Evolutionary conservation across 352 stramenopile genomes (phyloP), one percentile per base, ranked within the genome.

Genomic region (Thraustochytrium sp.): DNA sequence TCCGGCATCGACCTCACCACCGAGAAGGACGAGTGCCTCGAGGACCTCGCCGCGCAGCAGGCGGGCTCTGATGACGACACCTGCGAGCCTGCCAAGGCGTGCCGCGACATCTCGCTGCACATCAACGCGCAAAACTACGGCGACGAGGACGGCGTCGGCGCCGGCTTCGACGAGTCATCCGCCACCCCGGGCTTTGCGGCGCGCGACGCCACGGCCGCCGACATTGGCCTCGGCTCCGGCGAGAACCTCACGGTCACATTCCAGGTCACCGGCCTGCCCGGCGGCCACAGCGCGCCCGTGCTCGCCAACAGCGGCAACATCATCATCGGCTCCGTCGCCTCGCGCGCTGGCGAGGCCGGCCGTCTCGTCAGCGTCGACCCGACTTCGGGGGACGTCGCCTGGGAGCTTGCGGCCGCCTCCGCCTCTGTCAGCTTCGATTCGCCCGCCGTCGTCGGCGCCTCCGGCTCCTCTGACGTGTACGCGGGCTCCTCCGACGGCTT

Each of bases 11-110:
- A 80, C 37, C 26, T 80, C 26, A 80, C 68, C 18, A 13, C 23
- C 34, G 18, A 63, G 13, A 80, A 80, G 53, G 68, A 80, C 21
- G 13, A 76, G 42, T 80, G 68, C 68, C 31, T 72, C 29, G 49
- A 31, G 1, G 31, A 55, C 8, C 0, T 51, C 51, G 62, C 62
- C 18, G 38, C 1, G 0, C 62, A 54, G 26, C 11, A 31, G 26
- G 38, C 8, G 1, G 16, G 40, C n/a, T n/a, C n/a, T n/a, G n/a
- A n/a, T n/a, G 59, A 72, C 26, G 21, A n/a, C 21, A 23, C 59
- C 16, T 62, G 42, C 42, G 51, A 61, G 29, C 53, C 68, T 26
- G 63, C 13, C 46, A 55, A 53, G 31, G 68, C 68, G 16, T 80
- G 68, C 68, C 42, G 13, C 1, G 68, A 80, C 31, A 11, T 80